Base-by-base conservation (phyloP, 139 green algal species). In the Chlamydomonas eustigma region DNA sequence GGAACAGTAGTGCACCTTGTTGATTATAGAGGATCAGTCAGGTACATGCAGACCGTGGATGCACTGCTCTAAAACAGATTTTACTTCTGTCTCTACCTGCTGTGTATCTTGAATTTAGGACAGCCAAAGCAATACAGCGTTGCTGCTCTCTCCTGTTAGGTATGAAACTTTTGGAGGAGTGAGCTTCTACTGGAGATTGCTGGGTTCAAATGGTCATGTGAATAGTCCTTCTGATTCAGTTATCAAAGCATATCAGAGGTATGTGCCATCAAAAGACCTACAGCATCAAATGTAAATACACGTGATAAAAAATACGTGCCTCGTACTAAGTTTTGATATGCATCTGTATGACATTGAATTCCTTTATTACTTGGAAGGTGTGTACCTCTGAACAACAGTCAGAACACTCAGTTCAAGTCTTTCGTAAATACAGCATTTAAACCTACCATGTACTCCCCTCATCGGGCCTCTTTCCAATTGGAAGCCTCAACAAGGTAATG, bases 401-500 rank as follows among this genome's bases (percentile, higher is more conserved):
- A 65, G 39, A 84, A 84, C 70, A 84, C 80, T 5, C 80, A 85
- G 80, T 85, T 85, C 76, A 85, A 85, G 76, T 77, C 71, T 12
- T 85, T 85, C 63, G 76, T 72, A 32, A 85, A 85, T 76, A 85
- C 80, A 4, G 51, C 36, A 3, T 82, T 76, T 51, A 39, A 39
- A 22, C 80, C 80, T 51, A 76, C 68, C 51, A 85, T 85, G 80
- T 85, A 85, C 76, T 85, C 80, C 1, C 80, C 80, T 1, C 80
- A 85, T 67, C 72, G 80, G 2, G 80, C 80, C 37, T 39, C 72
- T n/a, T 85, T 85, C 44, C 44, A 5, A 6, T n/a, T 33, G 28
- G 12, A 69, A 8, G 35, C n/a, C n/a, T n/a, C n/a, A n/a, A n/a
- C n/a, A n/a, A n/a, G n/a, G n/a, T n/a, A n/a, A n/a, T n/a, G n/a